phyloP scores from a whole-genome alignment of 345 rosid species.

The Brassica juncea region DNA sequence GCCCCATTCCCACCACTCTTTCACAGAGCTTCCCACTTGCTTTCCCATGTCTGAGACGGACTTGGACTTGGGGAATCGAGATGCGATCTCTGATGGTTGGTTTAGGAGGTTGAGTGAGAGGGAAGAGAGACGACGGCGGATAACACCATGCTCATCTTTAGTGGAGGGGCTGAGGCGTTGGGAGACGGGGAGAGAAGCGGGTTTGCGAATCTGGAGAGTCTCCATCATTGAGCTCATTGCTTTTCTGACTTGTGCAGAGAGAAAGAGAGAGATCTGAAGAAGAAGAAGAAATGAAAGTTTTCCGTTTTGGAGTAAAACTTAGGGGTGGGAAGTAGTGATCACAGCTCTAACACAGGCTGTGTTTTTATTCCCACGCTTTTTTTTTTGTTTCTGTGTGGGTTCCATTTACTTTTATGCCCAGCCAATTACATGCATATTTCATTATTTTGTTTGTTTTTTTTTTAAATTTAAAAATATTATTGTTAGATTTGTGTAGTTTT shows the following conservation, averaged over 20 bases:
- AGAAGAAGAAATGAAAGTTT: too few species aligned
- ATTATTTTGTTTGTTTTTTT: neutral
- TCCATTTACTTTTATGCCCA: constrained; percentile 28
- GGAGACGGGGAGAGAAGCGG: constrained; percentile 58
- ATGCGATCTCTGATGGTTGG: constrained; percentile 42
- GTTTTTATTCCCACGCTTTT: constrained; percentile 40
- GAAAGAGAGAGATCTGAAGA: neutral
- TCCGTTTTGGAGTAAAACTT: too few species aligned
- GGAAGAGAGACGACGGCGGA: constrained; percentile 78
- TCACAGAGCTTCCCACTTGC: constrained; percentile 55
- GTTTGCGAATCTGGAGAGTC: constrained; percentile 53
- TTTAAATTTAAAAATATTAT: neutral
- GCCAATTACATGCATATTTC: constrained; percentile 27
- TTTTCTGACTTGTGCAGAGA: neutral
- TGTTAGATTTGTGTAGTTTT: neutral
- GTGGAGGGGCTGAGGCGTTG: constrained; percentile 25
- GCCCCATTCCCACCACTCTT: constrained; percentile 87
- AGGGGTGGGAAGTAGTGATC: constrained; percentile 39
- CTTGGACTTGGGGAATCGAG: constrained; percentile 55
- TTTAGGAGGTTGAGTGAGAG: constrained; percentile 56
- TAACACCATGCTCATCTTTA: constrained; percentile 34
- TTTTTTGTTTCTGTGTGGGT: constrained; percentile 32
- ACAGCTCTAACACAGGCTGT: constrained; percentile 60
- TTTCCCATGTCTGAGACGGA: constrained; percentile 68
- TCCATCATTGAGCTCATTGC: constrained; percentile 66